Conservation (phyloP, 805 yeast species). For the Sugiyamaella mastotermitis region DNA sequence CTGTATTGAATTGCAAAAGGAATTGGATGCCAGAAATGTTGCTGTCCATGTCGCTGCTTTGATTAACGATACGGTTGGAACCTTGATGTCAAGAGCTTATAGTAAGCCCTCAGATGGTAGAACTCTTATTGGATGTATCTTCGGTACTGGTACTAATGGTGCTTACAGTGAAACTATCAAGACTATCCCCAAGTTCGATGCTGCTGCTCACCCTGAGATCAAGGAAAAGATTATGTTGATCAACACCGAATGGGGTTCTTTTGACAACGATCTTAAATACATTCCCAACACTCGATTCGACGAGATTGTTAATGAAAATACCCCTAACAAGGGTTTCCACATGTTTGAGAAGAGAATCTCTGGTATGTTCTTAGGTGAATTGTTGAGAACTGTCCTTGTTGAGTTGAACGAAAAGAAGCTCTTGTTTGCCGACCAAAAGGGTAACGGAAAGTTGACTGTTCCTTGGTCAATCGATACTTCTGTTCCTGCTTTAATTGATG, state of each 20-base stretch:
- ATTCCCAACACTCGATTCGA: slow-evolving; percentile 81
- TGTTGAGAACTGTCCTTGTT: slow-evolving; percentile 64
- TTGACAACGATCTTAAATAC: slow-evolving; percentile 72
- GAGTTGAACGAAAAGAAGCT: slow-evolving; percentile 54
- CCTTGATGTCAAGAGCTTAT: slow-evolving; percentile 83
- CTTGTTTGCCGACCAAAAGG: slow-evolving; percentile 37
- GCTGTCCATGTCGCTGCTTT: slow-evolving; percentile 71
- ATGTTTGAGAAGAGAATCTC: slow-evolving; percentile 88
- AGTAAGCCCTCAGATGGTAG: slow-evolving; percentile 56
- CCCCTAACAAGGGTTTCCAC: slow-evolving; percentile 82
- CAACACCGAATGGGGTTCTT: slow-evolving; percentile 98
- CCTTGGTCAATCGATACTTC: slow-evolving; percentile 80
- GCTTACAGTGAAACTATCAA: slow-evolving; percentile 79
- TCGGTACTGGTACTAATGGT: slow-evolving; percentile 98
- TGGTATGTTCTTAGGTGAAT: slow-evolving; percentile 91
- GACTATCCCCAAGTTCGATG: slow-evolving; percentile 68
- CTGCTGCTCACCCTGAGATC: slow-evolving; percentile 26
- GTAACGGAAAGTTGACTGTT: slow-evolving; percentile 37
- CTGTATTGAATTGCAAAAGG: slow-evolving; percentile 62
- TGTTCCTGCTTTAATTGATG: slow-evolving; percentile 78
- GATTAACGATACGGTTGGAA: slow-evolving; percentile 95
- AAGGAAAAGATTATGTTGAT: slow-evolving; percentile 59
- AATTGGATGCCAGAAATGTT: slow-evolving; percentile 51
- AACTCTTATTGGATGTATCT: slow-evolving; percentile 82
- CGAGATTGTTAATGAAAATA: slow-evolving; percentile 56